phyloP scores from a whole-genome alignment of 441 rosid species.

The Melastoma candidum region DNA sequence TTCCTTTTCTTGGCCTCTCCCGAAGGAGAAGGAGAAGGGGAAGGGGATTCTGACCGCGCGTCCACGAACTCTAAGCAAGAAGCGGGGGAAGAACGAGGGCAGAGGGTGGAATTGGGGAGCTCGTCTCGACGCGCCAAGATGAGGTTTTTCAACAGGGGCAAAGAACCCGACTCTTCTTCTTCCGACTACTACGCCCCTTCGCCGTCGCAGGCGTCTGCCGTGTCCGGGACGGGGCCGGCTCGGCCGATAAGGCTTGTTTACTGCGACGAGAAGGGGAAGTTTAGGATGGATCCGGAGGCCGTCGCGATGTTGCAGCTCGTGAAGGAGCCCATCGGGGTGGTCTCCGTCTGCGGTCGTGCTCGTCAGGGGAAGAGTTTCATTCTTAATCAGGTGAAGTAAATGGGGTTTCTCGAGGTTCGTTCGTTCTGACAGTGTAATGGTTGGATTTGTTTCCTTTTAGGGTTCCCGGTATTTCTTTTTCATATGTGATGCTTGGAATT shows the following conservation, averaged over 20 bases:
- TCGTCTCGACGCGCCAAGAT: constrained; percentile 25
- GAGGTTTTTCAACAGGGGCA: constrained; percentile 40
- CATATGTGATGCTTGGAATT: background rate
- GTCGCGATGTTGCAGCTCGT: constrained; percentile 85
- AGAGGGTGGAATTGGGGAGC: too few relatives aligned
- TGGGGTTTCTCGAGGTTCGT: background rate
- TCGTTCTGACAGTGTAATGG: background rate
- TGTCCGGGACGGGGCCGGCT: constrained; percentile 69
- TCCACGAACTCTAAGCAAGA: too few relatives aligned
- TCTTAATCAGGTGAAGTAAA: constrained; percentile 60
- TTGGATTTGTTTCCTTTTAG: background rate
- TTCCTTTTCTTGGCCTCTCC: too few relatives aligned
- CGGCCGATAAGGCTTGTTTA: constrained; percentile 83
- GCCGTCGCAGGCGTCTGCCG: constrained; percentile 15
- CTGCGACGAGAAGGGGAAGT: constrained; percentile 88
- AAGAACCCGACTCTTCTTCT: constrained; percentile 29
- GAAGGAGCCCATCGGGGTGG: constrained; percentile 89
- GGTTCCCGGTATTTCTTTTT: background rate
- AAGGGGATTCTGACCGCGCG: too few relatives aligned
- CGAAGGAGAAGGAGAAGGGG: too few relatives aligned
- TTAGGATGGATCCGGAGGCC: constrained; percentile 98
- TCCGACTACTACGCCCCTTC: constrained; percentile 24
- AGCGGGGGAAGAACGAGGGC: too few relatives aligned
- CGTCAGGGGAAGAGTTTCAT: constrained; percentile 96
- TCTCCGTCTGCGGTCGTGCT: constrained; percentile 94